These are phyloP conservation scores for Arthrobotrys entomopaga DNA, from an alignment of 2,329 filamentous ascomycete species.

Conservation along the genomic window DNA sequence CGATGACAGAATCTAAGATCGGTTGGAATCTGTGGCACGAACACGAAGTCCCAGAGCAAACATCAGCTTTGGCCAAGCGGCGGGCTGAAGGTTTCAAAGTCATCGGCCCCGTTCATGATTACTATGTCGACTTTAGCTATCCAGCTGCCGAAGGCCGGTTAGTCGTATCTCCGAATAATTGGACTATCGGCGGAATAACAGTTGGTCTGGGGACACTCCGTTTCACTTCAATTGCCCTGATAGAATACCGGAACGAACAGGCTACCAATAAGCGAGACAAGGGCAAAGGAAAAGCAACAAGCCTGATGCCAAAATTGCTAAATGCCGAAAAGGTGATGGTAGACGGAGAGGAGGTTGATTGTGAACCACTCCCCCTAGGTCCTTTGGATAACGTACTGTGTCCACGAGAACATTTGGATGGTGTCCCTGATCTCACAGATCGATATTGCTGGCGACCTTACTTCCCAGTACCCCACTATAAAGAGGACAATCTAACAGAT, in stretches of 20 bases:
- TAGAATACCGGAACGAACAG: conserved; percentile 47
- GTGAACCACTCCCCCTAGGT: conserved; percentile 42
- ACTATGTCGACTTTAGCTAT: conserved; percentile 41
- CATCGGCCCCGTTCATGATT: conserved; percentile 45
- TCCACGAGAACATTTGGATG: conserved; percentile 37
- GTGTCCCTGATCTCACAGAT: conserved; percentile 43
- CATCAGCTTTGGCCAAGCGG: conserved; percentile 38
- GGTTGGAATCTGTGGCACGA: conserved; percentile 46
- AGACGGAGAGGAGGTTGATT: conserved; percentile 38
- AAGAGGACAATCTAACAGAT: conserved; percentile 41
- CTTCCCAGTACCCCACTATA: conserved; percentile 46
- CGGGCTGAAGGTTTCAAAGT: conserved; percentile 52
- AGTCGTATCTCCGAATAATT: conserved; percentile 27
- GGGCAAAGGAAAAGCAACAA: conserved; percentile 44
- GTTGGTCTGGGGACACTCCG: conserved; percentile 51
- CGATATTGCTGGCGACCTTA: conserved; percentile 51
- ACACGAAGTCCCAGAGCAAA: conserved; percentile 43
- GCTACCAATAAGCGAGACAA: conserved; percentile 32
- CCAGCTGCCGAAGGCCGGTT: conserved; percentile 40
- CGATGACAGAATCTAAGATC: conserved; percentile 36
- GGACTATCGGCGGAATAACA: conserved; percentile 41
- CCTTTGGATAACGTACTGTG: conserved; percentile 23
- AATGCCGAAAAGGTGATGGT: conserved; percentile 7
- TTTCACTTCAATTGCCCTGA: conserved; percentile 41
- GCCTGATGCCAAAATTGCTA: not conserved